Evolutionary conservation across 1,139 yeast species (phyloP), one percentile per base, ranked within the genome.

Genomic region (Pneumocystis wakefieldiae): DNA sequence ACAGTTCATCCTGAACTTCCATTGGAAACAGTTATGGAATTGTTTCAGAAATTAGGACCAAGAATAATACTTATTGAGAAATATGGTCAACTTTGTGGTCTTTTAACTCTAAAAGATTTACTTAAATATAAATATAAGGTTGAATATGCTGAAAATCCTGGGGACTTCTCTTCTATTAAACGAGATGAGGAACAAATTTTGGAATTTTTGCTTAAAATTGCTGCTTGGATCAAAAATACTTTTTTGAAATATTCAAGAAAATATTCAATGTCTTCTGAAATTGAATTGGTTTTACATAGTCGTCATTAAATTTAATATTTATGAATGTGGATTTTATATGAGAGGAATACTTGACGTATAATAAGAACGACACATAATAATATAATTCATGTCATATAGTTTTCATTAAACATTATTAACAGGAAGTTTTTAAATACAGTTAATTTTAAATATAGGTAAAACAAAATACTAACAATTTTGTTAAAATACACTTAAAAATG

Each of bases 21-120:
- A 0, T 75, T 90, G 53, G 87, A 86, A 67, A 79, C 81, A 57
- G 81, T 85, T 1, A 76, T 85, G 65, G 87, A 86, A 60, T 76
- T 88, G 24, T 92, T 92, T 73, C 81, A 83, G 65, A 85, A 86
- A 68, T 72, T 90, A 55, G 97, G 97, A 0, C 96, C 97, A 3
- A 77, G 89, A 55, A 80, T 84, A 55, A 79, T 92, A 1, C 76
- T 87, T 61, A 85, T 90, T 0, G 86, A 84, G 63, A 77, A 80
- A 57, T 69, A 71, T 19, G 87, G 85, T 0, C 63, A 67, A 2
- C 72, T 86, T 29, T 79, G 77, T 2, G 94, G 94, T 0, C 70
- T 84, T 15, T 75, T 87, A 14, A 84, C 89, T 0, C 76, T 87
- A 62, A 86, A 86, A 69, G 94, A 86, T 68, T 74, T 86, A 32